Base-by-base conservation (phyloP, 2,329 filamentous ascomycete genomes). In the Penicillium sp. region DNA sequence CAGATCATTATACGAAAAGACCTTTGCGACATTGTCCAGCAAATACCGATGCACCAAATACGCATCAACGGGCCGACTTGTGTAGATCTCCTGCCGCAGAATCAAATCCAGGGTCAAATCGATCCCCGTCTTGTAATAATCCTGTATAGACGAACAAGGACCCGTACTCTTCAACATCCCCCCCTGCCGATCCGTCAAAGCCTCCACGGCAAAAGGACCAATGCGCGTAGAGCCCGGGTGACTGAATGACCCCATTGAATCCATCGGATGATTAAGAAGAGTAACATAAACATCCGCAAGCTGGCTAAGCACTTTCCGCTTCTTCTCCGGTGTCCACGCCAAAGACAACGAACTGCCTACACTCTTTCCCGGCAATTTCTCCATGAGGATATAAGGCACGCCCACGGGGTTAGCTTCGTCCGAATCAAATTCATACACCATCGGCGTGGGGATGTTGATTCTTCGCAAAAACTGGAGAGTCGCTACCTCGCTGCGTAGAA, bases 331-430 rank as follows among this genome's bases (percentile, higher is more conserved):
- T 41, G 63, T 69, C 31, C 31, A 49, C 6, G 46, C 31, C 15
- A 40, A 18, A n/a, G 72, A 59, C 44, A 67, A 27, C n/a, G 65
- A 60, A 73, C 71, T 77, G 33, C 63, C 61, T n/a, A 78, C 56
- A 27, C 73, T 70, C 29, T 61, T 73, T 7, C 75, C 74, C 6
- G 69, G 66, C 26, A 79, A 52, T 55, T 77, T 79, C 40, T 78
- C 73, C 68, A 77, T 75, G 7, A 78, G 66, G 45, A 79, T 77
- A 55, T 73, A 79, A 3, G 70, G 67, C 49, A 75, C 70, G 14
- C 75, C 73, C 14, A 78, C 66, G 22, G 65, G 59, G 55, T 77
- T 75, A 4, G 47, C n/a, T 25, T 64, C 57, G 33, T 69, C 67
- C 9, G 73, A 55, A n/a, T 63, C 65, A 47, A 69, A 77, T 40